Base-by-base conservation (phyloP, 2,329 filamentous ascomycete species). In the Zalaria obscura region DNA sequence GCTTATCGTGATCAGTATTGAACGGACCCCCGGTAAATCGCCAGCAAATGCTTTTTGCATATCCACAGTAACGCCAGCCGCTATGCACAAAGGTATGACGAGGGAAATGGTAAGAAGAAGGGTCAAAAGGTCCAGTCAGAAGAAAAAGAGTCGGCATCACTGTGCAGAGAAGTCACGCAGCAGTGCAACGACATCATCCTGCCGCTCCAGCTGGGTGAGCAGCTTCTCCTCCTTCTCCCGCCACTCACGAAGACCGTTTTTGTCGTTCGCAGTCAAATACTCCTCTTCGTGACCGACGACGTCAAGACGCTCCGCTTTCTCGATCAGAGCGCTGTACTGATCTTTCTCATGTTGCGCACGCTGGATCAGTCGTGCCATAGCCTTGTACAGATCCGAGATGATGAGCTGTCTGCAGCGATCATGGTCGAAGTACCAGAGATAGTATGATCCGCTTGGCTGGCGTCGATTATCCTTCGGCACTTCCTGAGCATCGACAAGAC, bases 401-500 rank as follows among this genome's bases (percentile, higher is more conserved):
- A 93, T 65, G 46, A 81, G 74, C 18, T 73, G 70, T 38, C 79
- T 68, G 5, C 82, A 80, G 37, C 83, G 75, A 36, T 86, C 76
- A 7, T 74, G 68, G 56, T 96, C 88, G 60, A 86, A 93, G 67
- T 78, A 94, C 80, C 88, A 95, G 42, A 96, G 75, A 58, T 88
- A 96, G 25, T 94, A 73, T 0, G 87, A 93, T 40, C 86, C 78
- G 47, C 80, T 83, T 1, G 88, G 84, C 52, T 83, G 75, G 29
- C 87, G 80, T 47, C 79, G 80, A 49, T 81, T 81, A 54, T 96
- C 89, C 49, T 84, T 83, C 1, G 91, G 91, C 1, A 98, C 81
- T 64, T 98, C 91, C 59, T 98, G 91, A 4, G 93, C 76, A 50
- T 96, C 86, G 8, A 94, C 77, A 46, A 91, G 80, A 2, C 91